Conservation (phyloP, 768 basidiomycete genomes). For the Ramaria sp. region DNA sequence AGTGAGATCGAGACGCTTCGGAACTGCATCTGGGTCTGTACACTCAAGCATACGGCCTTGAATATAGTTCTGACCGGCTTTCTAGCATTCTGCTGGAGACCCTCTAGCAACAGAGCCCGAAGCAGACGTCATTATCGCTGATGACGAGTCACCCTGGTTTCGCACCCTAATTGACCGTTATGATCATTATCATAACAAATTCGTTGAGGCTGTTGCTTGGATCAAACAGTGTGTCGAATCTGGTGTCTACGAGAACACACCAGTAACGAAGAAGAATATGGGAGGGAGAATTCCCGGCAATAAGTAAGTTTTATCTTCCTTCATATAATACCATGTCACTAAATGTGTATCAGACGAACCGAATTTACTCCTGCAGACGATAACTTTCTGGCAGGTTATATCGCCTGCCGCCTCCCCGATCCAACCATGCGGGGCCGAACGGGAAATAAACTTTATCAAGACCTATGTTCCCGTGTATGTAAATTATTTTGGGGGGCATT, state of each 20-base stretch:
- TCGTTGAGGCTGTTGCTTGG: conserved; percentile 75
- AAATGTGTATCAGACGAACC: conserved; percentile 41
- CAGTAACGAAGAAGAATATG: conserved; percentile 73
- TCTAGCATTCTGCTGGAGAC: conserved; percentile 72
- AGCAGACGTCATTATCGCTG: conserved; percentile 69
- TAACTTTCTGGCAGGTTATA: conserved; percentile 63
- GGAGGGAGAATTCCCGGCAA: conserved; percentile 73
- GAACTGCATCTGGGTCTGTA: conserved; percentile 57
- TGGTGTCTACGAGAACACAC: conserved; percentile 54
- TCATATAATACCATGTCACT: neutral
- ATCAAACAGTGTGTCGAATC: conserved; percentile 76
- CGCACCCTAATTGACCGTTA: conserved; percentile 62
- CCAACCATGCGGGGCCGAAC: conserved; percentile 76
- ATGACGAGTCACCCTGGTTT: conserved; percentile 70
- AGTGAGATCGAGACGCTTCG: conserved; percentile 58
- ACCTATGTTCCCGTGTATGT: conserved; percentile 61
- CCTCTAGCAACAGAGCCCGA: conserved; percentile 59
- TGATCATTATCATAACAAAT: conserved; percentile 60
- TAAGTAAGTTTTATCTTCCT: conserved; percentile 40
- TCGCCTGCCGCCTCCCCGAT: conserved; percentile 74
- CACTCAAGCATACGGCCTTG: neutral
- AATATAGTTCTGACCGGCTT: neutral
- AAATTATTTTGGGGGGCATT: neutral
- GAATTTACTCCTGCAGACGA: conserved; percentile 75
- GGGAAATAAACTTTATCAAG: conserved; percentile 75